These are phyloP conservation scores for Ceratocystis destructans DNA, from an alignment of 2,329 filamentous ascomycete species.

Conservation along the genomic window DNA sequence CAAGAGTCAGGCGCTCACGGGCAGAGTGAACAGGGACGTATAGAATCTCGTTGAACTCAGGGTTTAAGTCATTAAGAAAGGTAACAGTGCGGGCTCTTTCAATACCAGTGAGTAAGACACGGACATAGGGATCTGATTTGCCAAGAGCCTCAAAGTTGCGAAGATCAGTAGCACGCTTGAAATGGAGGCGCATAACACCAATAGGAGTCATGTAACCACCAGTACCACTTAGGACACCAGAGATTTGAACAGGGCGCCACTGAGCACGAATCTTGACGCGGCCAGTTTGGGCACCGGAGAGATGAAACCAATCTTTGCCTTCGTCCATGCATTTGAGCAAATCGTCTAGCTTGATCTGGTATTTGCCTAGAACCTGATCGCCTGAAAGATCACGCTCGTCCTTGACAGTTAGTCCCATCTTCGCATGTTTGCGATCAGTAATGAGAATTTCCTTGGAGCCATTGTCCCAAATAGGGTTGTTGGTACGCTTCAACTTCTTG, in stretches of 20 bases:
- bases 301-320: conserved; percentile 91
- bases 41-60: conserved; percentile 88
- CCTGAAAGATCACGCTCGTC: conserved; percentile 76
- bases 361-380: conserved; percentile 77
- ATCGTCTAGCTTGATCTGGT: conserved; percentile 90
- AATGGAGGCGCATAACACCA: conserved; percentile 88
- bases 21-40: conserved; percentile 81
- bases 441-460: conserved; percentile 89
- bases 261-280: conserved; percentile 81
- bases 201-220: conserved; percentile 88
- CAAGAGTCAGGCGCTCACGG: conserved; percentile 71
- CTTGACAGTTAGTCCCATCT: conserved; percentile 83
- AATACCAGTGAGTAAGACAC: conserved; percentile 77
- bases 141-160: conserved; percentile 90
- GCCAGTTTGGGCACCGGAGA: conserved; percentile 66
- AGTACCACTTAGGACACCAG: conserved; percentile 60
- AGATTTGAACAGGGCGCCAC: conserved; percentile 88
- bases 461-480: conserved; percentile 93
- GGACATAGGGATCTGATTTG: conserved; percentile 90
- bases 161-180: conserved; percentile 67
- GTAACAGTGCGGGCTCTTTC: conserved; percentile 88
- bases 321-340: conserved; percentile 83
- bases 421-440: conserved; percentile 81
- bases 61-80: conserved; percentile 88
- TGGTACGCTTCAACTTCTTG: conserved; percentile 88